These are phyloP conservation scores for Tagetes erecta DNA, from an alignment of 129 eudicot species.

Conservation along the genomic window DNA sequence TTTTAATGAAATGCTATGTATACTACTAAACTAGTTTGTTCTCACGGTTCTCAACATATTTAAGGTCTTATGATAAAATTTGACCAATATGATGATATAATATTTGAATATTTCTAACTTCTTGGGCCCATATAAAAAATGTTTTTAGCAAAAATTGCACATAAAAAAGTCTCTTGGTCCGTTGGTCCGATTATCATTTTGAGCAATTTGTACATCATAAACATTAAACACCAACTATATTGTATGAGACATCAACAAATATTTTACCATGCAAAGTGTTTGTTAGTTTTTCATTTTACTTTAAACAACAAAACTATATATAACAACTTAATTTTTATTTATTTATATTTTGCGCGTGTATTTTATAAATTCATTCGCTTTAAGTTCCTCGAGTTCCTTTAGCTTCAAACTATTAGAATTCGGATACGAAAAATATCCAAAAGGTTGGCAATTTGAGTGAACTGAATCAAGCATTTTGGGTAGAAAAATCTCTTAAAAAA, in stretches of 20 bases:
- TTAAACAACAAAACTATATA: background rate
- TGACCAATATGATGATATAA: too few species aligned
- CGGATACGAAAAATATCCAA: background rate
- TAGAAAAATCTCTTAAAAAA: background rate
- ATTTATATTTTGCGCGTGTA: background rate
- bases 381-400: background rate
- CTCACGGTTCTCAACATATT: too few species aligned
- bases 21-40: too few species aligned
- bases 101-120: too few species aligned
- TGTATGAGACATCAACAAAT: background rate
- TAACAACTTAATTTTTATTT: background rate
- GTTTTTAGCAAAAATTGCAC: too few species aligned
- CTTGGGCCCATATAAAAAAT: too few species aligned
- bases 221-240: background rate
- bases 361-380: background rate
- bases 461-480: too few species aligned
- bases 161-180: too few species aligned
- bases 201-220: background rate
- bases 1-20: too few species aligned
- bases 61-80: too few species aligned
- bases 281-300: background rate
- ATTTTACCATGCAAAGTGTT: background rate
- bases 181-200: background rate
- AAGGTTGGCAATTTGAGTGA: background rate
- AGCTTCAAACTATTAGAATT: background rate